Conservation (phyloP, 2,329 filamentous ascomycete genomes). For the Cordyceps javanica region DNA sequence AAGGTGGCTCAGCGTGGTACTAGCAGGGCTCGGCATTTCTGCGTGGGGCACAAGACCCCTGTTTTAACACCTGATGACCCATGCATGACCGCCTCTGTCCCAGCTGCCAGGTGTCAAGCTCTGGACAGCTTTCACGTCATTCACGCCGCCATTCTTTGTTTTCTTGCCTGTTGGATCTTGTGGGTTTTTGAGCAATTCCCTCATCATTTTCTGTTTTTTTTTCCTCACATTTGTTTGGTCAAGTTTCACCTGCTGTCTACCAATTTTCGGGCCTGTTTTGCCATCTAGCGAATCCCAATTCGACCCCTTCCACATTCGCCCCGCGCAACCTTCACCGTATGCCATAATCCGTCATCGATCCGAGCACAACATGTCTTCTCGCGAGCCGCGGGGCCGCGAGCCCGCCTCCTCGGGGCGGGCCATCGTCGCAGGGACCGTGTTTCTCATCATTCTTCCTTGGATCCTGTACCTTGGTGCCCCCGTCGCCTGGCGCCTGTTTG, state of each 20-base stretch:
- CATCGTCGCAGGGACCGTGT: not conserved
- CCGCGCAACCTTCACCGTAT: slow-evolving; percentile 13
- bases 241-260: not conserved
- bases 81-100: not conserved
- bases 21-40: no score
- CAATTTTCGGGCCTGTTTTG: not conserved
- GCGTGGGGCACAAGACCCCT: slow-evolving; percentile 8
- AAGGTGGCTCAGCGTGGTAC: no score
- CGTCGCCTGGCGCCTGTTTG: slow-evolving; percentile 33
- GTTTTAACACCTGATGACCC: slow-evolving; percentile 13
- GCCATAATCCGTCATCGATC: slow-evolving; percentile 19
- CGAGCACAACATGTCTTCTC: slow-evolving; percentile 19
- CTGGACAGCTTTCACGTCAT: slow-evolving; percentile 5
- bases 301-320: not conserved
- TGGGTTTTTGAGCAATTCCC: not conserved
- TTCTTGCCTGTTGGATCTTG: not conserved
- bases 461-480: slow-evolving; percentile 28
- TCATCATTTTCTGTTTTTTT: not conserved
- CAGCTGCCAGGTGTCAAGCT: slow-evolving; percentile 2
- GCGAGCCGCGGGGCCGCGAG: slow-evolving; percentile 24
- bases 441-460: slow-evolving; percentile 23
- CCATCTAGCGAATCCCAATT: not conserved
- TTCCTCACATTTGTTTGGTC: no score
- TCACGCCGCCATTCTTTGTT: not conserved
- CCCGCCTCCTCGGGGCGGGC: slow-evolving; percentile 22